These are phyloP conservation scores for Cryptosporidium felis DNA, from an alignment of 169 alveolate species.

Conservation along the genomic window DNA sequence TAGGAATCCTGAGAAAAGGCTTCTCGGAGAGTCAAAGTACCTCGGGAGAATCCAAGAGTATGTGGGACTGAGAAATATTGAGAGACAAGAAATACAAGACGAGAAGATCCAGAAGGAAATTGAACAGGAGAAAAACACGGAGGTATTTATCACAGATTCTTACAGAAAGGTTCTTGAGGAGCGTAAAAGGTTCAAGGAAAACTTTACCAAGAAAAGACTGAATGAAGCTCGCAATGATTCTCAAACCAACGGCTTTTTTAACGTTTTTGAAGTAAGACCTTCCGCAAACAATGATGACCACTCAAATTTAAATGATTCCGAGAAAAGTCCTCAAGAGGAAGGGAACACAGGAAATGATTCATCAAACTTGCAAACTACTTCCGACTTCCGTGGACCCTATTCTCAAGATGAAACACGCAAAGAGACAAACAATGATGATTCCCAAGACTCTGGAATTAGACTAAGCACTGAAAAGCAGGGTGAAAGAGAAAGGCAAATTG, in stretches of 20 bases:
- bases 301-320: no score
- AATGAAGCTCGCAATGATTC: background rate
- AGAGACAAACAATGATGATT: no score
- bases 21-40: conserved; percentile 28
- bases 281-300: background rate
- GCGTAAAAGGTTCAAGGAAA: conserved; percentile 2
- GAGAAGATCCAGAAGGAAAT: conserved; percentile 56
- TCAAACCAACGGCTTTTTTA: background rate
- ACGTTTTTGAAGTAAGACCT: conserved; percentile 27
- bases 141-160: conserved; percentile 35
- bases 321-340: no score
- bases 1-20: background rate
- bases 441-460: no score
- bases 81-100: conserved; percentile 54
- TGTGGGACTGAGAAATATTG: conserved; percentile 31
- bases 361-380: no score
- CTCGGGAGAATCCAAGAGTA: conserved; percentile 18
- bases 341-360: no score
- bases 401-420: no score
- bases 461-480: no score
- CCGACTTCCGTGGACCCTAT: no score
- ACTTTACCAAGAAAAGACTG: background rate
- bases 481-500: background rate
- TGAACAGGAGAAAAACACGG: background rate
- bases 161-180: conserved; percentile 13